Evolutionary conservation across 2,329 filamentous ascomycete species (phyloP).

Genomic region (Fusarium sp.): DNA sequence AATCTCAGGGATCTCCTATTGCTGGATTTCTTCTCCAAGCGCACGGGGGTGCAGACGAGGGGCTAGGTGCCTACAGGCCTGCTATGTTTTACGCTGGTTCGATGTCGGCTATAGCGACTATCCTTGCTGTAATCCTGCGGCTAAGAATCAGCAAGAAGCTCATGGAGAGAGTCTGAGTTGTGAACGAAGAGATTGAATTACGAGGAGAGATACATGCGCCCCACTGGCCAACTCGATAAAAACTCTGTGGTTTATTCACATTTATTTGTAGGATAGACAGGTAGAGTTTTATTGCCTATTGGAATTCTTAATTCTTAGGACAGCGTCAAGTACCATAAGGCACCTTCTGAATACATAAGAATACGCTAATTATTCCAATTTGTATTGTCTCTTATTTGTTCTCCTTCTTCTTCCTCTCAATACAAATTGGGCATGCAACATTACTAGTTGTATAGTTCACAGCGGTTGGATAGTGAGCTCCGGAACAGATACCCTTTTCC

Average conservation of each 20-base stretch:
- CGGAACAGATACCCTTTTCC: neutral
- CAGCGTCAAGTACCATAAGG: too few species aligned
- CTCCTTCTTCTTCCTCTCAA: neutral
- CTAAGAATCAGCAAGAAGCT: constrained; percentile 22
- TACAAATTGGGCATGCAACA: neutral
- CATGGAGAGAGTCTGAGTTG: neutral
- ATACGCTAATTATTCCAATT: too few species aligned
- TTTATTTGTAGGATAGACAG: too few species aligned
- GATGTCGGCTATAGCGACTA: constrained; percentile 12
- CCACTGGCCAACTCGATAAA: too few species aligned
- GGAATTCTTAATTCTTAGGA: too few species aligned
- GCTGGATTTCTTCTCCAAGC: constrained; percentile 69
- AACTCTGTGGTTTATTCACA: too few species aligned
- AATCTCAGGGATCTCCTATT: constrained; percentile 64
- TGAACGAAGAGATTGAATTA: fast-evolving
- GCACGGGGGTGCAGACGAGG: constrained; percentile 61
- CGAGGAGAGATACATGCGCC: too few species aligned
- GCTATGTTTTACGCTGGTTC: constrained; percentile 71
- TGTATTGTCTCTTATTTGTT: neutral
- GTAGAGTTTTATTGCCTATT: too few species aligned
- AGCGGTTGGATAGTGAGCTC: neutral
- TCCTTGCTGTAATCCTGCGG: constrained; percentile 4
- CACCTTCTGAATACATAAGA: too few species aligned
- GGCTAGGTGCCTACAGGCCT: constrained; percentile 65
- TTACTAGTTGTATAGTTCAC: neutral